Base-by-base conservation (phyloP, 1,139 yeast genomes). In the Hemisphaericaspora lyxosophila region DNA sequence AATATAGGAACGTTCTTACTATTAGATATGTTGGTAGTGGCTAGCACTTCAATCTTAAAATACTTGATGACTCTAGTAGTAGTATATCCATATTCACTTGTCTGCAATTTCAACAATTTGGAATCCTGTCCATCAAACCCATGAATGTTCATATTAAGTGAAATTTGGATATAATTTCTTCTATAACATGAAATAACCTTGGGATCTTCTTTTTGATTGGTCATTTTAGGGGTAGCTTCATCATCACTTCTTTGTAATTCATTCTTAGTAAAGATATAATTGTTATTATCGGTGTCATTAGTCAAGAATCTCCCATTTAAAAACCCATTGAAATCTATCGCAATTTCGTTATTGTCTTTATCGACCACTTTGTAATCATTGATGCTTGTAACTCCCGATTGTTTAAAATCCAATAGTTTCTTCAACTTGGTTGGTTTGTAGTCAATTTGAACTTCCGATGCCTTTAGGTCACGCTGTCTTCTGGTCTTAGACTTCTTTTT, bases 131-230 rank as follows among this genome's bases (percentile, higher is more conserved):
- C 46, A 24, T 50, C 48, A 35, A 64, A 55, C 2, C 70, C 70
- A 5, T 55, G 51, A 25, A 70, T 50, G 35, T 61, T 64, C 56
- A 70, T 52, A 43, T 64, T 63, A 38, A 70, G 42, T 12, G 63
- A 54, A 9, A 70, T 49, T 44, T 68, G 75, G 39, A 72, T 67
- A 46, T 59, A 69, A 46, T 73, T 73, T 42, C 78, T 51, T 41
- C 78, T 54, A 50, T 73, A 72, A 47, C 77, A 73, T 11, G 73
- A 66, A 19, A 72, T 62, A 15, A 70, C 71, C 43, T 57, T 64
- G 7, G 75, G 73, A 38, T 62, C 64, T 34, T 46, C 49, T 13
- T 40, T 44, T 18, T 35, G 38, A 18, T 40, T 33, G 15, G 35
- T 14, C 3, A 23, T 26, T 5, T 26, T 20, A 6, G 25, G 28